phyloP scores from a whole-genome alignment of 805 yeast species.

The Nakazawaea laoshanensis region DNA sequence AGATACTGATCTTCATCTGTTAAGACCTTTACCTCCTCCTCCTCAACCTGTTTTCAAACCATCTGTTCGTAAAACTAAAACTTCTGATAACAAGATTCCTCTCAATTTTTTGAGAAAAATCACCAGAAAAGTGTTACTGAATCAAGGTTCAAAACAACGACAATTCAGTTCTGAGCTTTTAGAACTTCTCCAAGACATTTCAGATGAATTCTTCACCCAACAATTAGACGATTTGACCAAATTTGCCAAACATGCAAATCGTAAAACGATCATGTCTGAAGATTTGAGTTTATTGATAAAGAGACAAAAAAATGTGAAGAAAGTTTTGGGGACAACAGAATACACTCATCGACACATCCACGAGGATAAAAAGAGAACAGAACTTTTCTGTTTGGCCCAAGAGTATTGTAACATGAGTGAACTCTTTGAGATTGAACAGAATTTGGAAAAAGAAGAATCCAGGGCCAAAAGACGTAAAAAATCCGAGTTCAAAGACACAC shows the following conservation, averaged over 20 bases:
- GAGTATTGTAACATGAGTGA: constrained; percentile 17
- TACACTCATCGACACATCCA: too few species aligned
- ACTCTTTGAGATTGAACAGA: constrained; percentile 17
- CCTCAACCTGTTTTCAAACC: constrained; percentile 12
- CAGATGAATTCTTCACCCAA: constrained; percentile 26
- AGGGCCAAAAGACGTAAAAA: constrained; percentile 1
- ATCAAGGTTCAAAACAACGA: constrained; percentile 13
- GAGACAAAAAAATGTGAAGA: constrained; percentile 15
- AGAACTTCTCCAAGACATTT: constrained; percentile 21
- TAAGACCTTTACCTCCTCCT: too few species aligned
- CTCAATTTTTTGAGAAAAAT: neutral
- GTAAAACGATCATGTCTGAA: constrained; percentile 20
- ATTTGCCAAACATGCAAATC: constrained; percentile 23
- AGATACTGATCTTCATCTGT: constrained; percentile 12
- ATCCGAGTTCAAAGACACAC: neutral
- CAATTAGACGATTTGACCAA: constrained; percentile 25
- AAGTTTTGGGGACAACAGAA: neutral
- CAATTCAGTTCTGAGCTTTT: constrained; percentile 16
- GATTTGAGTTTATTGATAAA: constrained; percentile 26
- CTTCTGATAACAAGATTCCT: constrained; percentile 6
- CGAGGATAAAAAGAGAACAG: constrained; percentile 1
- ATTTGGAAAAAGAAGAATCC: constrained; percentile 14
- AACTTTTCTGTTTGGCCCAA: constrained; percentile 12
- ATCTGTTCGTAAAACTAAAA: constrained; percentile 8
- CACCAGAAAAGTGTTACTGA: neutral